A percentile compares a stretch with the other conserved stretches of the same genome.
phyloP scores from a whole-genome alignment of 306 rosid species.

The Rosa persica region DNA sequence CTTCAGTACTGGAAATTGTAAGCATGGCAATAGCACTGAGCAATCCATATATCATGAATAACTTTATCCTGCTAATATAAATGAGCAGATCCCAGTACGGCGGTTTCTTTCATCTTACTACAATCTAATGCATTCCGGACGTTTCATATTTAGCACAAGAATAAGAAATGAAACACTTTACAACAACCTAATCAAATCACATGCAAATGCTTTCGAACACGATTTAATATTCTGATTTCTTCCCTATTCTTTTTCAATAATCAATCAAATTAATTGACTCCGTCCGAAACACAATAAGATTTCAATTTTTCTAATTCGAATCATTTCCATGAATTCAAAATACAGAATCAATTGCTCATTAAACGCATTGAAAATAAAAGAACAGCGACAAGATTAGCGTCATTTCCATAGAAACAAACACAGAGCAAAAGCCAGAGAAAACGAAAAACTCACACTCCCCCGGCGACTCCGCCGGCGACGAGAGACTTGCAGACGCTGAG shows the following conservation, averaged over 20 bases:
- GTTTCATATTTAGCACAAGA: too few relatives aligned
- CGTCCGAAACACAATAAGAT: neutral
- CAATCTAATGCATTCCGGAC: too few relatives aligned
- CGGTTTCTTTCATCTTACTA: too few relatives aligned
- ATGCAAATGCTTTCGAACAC: neutral
- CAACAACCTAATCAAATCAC: neutral
- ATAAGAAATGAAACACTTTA: neutral
- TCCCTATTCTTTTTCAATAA: neutral
- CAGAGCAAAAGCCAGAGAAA: conserved; percentile 13
- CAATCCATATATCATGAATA: neutral
- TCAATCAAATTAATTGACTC: neutral
- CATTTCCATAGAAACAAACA: neutral
- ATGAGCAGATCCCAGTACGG: neutral
- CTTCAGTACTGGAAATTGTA: neutral
- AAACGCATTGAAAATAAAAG: neutral
- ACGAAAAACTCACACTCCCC: conserved; percentile 84
- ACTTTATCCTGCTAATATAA: neutral
- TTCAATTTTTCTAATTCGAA: neutral
- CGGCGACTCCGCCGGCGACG: conserved; percentile 96
- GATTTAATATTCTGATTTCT: neutral
- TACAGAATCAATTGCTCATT: neutral
- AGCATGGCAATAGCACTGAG: neutral
- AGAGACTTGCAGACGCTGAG: conserved; percentile 84
- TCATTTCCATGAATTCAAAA: neutral
- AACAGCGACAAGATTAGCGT: neutral